Conservation (phyloP, 2,329 filamentous ascomycete species). For the Phyllosticta capitalensis region DNA sequence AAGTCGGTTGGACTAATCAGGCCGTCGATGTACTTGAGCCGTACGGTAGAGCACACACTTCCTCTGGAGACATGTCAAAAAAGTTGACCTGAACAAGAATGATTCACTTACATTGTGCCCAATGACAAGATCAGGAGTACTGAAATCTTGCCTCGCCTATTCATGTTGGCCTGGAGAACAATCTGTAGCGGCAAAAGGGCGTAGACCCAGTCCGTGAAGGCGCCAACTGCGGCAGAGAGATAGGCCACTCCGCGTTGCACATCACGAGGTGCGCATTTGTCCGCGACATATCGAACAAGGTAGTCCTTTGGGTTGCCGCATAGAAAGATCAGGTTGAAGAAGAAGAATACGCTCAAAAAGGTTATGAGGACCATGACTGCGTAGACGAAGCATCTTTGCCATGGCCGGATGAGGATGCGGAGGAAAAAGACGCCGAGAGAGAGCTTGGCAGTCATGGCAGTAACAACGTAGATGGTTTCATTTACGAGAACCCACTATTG, state of each 20-base stretch:
- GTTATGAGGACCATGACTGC: conserved; percentile 19
- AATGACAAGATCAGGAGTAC: conserved; percentile 46
- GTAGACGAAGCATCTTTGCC: conserved; percentile 26
- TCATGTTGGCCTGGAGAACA: conserved; percentile 49
- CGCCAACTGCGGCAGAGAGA: conserved; percentile 22
- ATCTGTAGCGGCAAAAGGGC: conserved; percentile 34
- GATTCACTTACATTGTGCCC: conserved; percentile 21
- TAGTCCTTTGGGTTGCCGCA: conserved; percentile 31
- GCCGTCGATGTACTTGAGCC: conserved; percentile 38
- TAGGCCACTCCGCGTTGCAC: conserved; percentile 46
- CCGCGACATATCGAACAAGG: conserved; percentile 22
- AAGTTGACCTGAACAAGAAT: background rate
- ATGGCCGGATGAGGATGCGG: conserved; percentile 32
- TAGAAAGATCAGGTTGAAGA: conserved; percentile 44
- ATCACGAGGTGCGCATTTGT: conserved; percentile 33
- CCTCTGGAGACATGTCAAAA: conserved; percentile 29
- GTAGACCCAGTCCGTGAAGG: conserved; percentile 25
- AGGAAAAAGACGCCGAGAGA: conserved; percentile 37
- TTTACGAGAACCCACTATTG: conserved; percentile 26
- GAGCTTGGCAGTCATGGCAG: conserved; percentile 34
- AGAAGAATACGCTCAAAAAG: conserved; percentile 31
- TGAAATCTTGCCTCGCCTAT: conserved; percentile 41
- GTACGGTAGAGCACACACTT: conserved; percentile 44
- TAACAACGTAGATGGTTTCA: conserved; percentile 31
- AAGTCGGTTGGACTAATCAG: conserved; percentile 35